Conservation (phyloP, 257 asterid species). For the Solanum lignicaule region DNA sequence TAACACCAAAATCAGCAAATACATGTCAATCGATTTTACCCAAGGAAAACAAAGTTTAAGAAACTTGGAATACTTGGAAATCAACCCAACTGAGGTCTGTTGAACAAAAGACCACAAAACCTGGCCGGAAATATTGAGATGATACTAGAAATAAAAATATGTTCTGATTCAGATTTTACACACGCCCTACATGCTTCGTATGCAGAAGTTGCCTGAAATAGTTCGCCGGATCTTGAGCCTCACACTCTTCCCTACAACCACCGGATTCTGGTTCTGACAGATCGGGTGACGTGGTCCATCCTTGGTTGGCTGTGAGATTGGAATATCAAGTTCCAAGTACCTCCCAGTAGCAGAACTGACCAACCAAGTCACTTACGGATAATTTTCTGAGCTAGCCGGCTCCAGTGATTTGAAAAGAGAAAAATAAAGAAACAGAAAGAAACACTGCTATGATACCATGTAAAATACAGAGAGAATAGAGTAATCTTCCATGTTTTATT, state of each 20-base stretch:
- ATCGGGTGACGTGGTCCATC: not conserved
- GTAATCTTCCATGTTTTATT: not conserved
- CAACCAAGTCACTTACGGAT: not conserved
- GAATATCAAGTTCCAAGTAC: not conserved
- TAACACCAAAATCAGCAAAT: not conserved
- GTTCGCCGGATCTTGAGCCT: not conserved
- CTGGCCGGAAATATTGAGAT: no score
- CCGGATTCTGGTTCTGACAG: no score
- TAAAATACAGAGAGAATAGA: no score
- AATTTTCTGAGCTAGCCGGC: not conserved
- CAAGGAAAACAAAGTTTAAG: not conserved
- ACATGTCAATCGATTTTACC: not conserved
- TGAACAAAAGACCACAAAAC: no score
- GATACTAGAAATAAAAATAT: no score
- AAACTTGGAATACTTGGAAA: not conserved
- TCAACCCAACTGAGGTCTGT: not conserved
- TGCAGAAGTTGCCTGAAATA: not conserved
- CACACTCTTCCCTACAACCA: not conserved
- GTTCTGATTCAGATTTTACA: no score
- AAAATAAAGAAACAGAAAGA: not conserved
- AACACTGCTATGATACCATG: no score
- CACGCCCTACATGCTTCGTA: no score
- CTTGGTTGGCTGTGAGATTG: not conserved
- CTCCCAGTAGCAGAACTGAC: not conserved
- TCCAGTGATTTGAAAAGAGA: not conserved